A percentile compares a stretch with the other conserved stretches of the same genome.
Conservation (phyloP, 2,329 filamentous ascomycete genomes). For the Calycina marina region DNA sequence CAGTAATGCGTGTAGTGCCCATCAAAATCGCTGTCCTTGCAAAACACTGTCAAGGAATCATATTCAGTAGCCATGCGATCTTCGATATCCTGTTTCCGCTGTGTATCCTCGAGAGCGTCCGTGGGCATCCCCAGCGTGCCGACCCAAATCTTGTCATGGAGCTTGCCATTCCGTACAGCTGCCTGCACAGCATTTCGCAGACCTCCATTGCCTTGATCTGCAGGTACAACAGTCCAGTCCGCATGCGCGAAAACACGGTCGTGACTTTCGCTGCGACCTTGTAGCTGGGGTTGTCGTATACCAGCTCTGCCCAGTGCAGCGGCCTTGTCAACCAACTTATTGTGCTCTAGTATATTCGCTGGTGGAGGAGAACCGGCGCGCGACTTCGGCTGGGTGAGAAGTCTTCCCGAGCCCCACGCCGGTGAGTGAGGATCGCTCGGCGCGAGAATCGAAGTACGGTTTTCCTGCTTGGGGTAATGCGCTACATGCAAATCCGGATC, state of each 20-base stretch:
- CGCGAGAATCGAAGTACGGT: constrained; percentile 38
- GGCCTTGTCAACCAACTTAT: constrained; percentile 40
- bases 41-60: constrained; percentile 71
- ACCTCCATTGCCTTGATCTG: constrained; percentile 85
- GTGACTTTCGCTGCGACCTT: constrained; percentile 44
- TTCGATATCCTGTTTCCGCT: constrained; percentile 70
- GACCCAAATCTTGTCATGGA: constrained; percentile 74
- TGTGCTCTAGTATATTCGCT: constrained; percentile 58
- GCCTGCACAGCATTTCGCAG: constrained; percentile 78
- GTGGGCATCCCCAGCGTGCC: constrained; percentile 91
- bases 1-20: constrained; percentile 93
- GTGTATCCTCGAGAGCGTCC: constrained; percentile 60
- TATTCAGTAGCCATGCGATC: constrained; percentile 68
- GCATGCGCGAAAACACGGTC: constrained; percentile 62
- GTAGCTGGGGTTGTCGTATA: constrained; percentile 37
- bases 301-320: constrained; percentile 42
- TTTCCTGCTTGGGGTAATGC: constrained; percentile 35
- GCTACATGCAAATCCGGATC: constrained; percentile 32
- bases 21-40: constrained; percentile 83
- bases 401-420: constrained; percentile 46
- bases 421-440: constrained; percentile 63
- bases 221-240: constrained; percentile 69
- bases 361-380: constrained; percentile 61
- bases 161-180: constrained; percentile 51
- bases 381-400: constrained; percentile 53